These are phyloP conservation scores for Cladophialophora bantiana DNA, from an alignment of 2,329 filamentous ascomycete genomes.

Conservation along the genomic window DNA sequence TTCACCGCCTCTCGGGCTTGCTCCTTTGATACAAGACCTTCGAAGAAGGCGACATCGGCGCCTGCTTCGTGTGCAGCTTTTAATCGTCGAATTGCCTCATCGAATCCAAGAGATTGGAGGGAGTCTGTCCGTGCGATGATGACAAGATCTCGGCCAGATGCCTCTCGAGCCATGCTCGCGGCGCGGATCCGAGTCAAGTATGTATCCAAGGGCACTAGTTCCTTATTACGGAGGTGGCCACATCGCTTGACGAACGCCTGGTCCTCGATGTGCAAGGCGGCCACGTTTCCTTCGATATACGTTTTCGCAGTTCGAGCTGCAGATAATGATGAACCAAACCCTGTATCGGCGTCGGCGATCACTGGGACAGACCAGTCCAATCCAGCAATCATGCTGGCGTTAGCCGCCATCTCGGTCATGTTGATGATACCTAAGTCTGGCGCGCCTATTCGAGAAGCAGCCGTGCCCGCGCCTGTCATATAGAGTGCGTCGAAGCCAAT, in stretches of 20 bases:
- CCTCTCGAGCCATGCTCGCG: slow-evolving; percentile 49
- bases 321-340: slow-evolving; percentile 58
- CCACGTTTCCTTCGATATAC: slow-evolving; percentile 61
- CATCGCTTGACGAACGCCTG: slow-evolving; percentile 50
- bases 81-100: slow-evolving; percentile 48
- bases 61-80: slow-evolving; percentile 49
- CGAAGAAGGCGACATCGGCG: slow-evolving; percentile 52
- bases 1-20: slow-evolving; percentile 45
- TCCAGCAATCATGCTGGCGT: slow-evolving; percentile 61
- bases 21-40: slow-evolving; percentile 50
- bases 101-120: slow-evolving; percentile 46
- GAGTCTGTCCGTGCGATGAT: slow-evolving; percentile 54
- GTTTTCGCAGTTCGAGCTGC: slow-evolving; percentile 57
- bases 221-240: slow-evolving; percentile 50
- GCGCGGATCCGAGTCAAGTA: slow-evolving; percentile 49
- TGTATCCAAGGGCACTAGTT: slow-evolving; percentile 46
- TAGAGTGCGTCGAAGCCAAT: slow-evolving; percentile 71
- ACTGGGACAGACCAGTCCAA: slow-evolving; percentile 57
- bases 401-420: slow-evolving; percentile 60
- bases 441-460: slow-evolving; percentile 56
- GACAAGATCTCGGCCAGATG: slow-evolving; percentile 46
- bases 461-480: slow-evolving; percentile 66
- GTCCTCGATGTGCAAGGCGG: slow-evolving; percentile 65
- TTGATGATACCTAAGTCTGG: slow-evolving; percentile 60
- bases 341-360: slow-evolving; percentile 62